Conservation (phyloP, 345 rosid species). For the Citropsis articulata region DNA sequence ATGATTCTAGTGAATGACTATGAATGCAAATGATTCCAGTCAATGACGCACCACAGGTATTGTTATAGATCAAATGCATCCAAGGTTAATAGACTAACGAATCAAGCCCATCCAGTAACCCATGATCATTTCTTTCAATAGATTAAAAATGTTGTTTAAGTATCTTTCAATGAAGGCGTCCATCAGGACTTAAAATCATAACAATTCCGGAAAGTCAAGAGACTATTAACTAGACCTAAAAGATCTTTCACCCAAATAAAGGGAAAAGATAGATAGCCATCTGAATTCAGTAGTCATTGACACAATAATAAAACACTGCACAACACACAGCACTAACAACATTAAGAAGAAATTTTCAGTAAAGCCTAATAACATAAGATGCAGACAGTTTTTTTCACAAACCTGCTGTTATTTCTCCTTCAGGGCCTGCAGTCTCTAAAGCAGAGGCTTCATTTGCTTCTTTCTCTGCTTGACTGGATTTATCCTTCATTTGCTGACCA, state of each 20-base stretch:
- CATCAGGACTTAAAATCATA: neutral
- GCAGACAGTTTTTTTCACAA: neutral
- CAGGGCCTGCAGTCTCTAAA: slow-evolving; percentile 79
- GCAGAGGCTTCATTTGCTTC: slow-evolving; percentile 59
- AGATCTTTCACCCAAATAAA: neutral
- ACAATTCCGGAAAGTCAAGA: neutral
- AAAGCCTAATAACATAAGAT: neutral
- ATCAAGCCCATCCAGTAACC: neutral
- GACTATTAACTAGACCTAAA: neutral
- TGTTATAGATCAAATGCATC: neutral
- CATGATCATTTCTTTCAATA: neutral
- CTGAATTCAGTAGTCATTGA: neutral
- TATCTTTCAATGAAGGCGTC: neutral
- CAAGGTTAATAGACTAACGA: neutral
- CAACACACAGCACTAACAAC: neutral
- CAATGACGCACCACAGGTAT: neutral
- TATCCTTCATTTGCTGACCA: slow-evolving; percentile 71
- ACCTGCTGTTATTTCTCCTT: slow-evolving; percentile 93
- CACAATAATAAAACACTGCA: neutral
- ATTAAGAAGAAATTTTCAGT: neutral
- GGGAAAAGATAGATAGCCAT: neutral
- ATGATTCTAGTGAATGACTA: neutral
- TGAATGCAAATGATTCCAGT: neutral
- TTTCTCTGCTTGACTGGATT: slow-evolving; percentile 50
- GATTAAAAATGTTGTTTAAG: neutral